A percentile compares a stretch with the other conserved stretches of the same genome.
These are phyloP conservation scores for Penicillium sp. DNA, from an alignment of 2,329 filamentous ascomycete species.

Conservation along the genomic window DNA sequence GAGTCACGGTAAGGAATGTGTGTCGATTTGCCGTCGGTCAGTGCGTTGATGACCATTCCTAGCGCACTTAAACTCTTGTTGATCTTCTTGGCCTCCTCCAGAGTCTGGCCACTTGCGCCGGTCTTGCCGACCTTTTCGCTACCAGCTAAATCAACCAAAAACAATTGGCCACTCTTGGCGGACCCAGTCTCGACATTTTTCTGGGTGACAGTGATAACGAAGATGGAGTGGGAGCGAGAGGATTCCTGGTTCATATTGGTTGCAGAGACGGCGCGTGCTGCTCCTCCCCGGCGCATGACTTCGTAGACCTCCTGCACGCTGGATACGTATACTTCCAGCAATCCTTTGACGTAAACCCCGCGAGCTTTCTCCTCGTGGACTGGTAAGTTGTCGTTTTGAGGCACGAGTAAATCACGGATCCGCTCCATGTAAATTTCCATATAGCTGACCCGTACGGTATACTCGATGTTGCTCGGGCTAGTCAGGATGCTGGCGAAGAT, in stretches of 20 bases:
- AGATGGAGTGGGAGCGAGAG: constrained; percentile 95
- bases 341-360: constrained; percentile 91
- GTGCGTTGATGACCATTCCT: constrained; percentile 96
- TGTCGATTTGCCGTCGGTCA: constrained; percentile 93
- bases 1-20: constrained; percentile 96
- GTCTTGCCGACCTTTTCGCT: constrained; percentile 99
- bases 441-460: constrained; percentile 96
- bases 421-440: constrained; percentile 99
- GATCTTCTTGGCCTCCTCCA: constrained; percentile 99
- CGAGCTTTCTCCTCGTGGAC: constrained; percentile 97
- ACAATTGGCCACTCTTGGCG: constrained; percentile 90
- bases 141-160: constrained; percentile 94
- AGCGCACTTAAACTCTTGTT: constrained; percentile 98
- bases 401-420: constrained; percentile 84
- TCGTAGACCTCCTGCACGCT: constrained; percentile 94
- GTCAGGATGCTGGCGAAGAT: constrained; percentile 92
- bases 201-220: constrained; percentile 91
- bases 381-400: constrained; percentile 89
- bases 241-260: constrained; percentile 99
- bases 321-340: constrained; percentile 89
- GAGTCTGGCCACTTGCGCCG: constrained; percentile 87
- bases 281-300: constrained; percentile 86
- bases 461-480: constrained; percentile 88
- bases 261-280: constrained; percentile 79
- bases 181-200: constrained; percentile 96